These are phyloP conservation scores for Cryphonectria japonica DNA, from an alignment of 2,329 filamentous ascomycete genomes.

Conservation along the genomic window DNA sequence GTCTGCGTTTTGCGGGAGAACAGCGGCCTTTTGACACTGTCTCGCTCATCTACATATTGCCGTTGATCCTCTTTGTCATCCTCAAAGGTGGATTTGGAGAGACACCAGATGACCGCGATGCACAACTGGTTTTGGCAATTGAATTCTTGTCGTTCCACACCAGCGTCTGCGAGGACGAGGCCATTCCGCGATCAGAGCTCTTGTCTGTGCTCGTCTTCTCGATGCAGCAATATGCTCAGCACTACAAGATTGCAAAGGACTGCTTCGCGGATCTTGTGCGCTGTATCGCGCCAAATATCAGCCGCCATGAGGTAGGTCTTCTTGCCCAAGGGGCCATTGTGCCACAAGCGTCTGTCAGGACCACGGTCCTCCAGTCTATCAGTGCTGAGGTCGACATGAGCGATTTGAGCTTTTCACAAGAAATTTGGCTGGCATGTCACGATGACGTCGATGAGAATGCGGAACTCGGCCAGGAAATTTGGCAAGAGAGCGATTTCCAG, in stretches of 20 bases:
- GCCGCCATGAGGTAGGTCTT: constrained; percentile 69
- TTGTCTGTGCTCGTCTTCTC: constrained; percentile 73
- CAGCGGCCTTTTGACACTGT: constrained; percentile 92
- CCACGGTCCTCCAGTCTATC: constrained; percentile 85
- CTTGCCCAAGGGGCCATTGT: constrained; percentile 82
- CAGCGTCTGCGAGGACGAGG: constrained; percentile 72
- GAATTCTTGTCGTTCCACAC: constrained; percentile 92
- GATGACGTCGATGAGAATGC: constrained; percentile 88
- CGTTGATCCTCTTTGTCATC: constrained; percentile 78
- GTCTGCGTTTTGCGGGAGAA: constrained; percentile 86
- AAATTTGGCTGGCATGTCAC: constrained; percentile 92
- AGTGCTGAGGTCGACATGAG: constrained; percentile 91
- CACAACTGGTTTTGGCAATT: constrained; percentile 85
- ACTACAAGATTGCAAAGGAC: constrained; percentile 95
- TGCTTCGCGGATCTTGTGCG: constrained; percentile 85
- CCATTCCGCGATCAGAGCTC: constrained; percentile 76
- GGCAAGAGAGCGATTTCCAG: constrained; percentile 88
- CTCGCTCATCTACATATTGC: constrained; percentile 84
- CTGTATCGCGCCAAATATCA: constrained; percentile 82
- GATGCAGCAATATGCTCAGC: constrained; percentile 88
- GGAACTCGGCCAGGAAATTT: constrained; percentile 83
- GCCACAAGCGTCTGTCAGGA: constrained; percentile 77
- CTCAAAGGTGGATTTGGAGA: constrained; percentile 77
- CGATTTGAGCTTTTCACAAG: constrained; percentile 81
- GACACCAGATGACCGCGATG: constrained; percentile 77